These are phyloP conservation scores for Neofusicoccum laricinum DNA, from an alignment of 2,329 filamentous ascomycete species.

Conservation along the genomic window DNA sequence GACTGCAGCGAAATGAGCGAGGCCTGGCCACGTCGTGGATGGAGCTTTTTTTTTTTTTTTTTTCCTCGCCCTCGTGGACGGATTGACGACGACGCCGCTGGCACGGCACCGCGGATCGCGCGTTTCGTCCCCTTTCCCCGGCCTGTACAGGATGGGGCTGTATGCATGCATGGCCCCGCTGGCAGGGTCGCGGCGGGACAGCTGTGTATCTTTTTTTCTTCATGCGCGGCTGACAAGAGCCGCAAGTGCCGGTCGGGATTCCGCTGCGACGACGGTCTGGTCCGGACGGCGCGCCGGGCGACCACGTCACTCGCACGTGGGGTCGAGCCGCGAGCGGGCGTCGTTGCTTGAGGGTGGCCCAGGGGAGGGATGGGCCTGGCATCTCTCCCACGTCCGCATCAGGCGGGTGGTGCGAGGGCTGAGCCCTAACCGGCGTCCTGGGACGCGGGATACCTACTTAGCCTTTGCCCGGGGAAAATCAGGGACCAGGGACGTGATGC, in stretches of 20 bases:
- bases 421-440: not conserved
- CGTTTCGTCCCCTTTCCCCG: not conserved
- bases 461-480: not conserved
- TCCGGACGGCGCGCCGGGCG: not conserved
- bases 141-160: not conserved
- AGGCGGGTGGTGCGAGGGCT: not conserved
- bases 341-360: not conserved
- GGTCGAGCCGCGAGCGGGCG: not conserved
- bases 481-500: not conserved
- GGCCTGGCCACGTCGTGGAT: not conserved
- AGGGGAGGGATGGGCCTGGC: not conserved
- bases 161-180: not conserved
- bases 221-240: not conserved
- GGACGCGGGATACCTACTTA: not conserved
- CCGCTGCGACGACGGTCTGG: not conserved
- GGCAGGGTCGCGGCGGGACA: not conserved
- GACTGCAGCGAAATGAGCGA: not conserved
- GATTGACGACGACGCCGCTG: not conserved
- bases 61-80: not conserved
- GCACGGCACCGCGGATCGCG: not conserved
- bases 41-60: not conserved
- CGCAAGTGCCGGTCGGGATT: not conserved
- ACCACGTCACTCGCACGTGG: constrained; percentile 6
- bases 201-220: not conserved
- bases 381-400: not conserved